Conservation (phyloP, 2,329 filamentous ascomycete species). For the Xylaria polymorpha region DNA sequence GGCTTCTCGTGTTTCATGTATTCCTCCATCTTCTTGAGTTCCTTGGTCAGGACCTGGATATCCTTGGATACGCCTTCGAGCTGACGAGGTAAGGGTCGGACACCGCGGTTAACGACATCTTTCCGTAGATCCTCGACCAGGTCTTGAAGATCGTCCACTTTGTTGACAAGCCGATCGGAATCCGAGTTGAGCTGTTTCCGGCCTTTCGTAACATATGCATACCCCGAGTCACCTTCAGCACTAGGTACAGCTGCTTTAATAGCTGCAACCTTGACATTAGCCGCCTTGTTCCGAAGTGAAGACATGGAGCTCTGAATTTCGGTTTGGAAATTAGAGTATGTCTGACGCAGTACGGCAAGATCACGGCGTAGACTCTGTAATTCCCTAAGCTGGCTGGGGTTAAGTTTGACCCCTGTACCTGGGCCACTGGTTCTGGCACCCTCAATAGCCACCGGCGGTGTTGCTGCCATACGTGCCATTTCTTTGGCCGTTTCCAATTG, state of each 20-base stretch:
- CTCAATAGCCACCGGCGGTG: conserved; percentile 60
- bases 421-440: conserved; percentile 59
- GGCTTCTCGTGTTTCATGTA: conserved; percentile 93
- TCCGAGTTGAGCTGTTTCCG: conserved; percentile 89
- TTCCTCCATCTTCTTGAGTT: conserved; percentile 94
- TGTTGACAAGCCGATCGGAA: conserved; percentile 88
- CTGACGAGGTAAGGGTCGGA: conserved; percentile 89
- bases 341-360: conserved; percentile 90
- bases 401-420: conserved; percentile 56
- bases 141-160: conserved; percentile 97
- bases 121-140: conserved; percentile 96
- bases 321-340: conserved; percentile 89
- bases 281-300: conserved; percentile 82
- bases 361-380: conserved; percentile 86
- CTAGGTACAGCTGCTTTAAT: conserved; percentile 76
- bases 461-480: conserved; percentile 71
- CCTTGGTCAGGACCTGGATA: conserved; percentile 81
- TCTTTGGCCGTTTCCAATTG: conserved; percentile 92
- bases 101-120: conserved; percentile 92
- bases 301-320: conserved; percentile 91
- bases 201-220: conserved; percentile 84
- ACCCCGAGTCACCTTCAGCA: conserved; percentile 81
- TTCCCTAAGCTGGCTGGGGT: conserved; percentile 76
- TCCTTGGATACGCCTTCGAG: conserved; percentile 91
- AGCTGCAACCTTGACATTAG: conserved; percentile 80